A percentile compares a stretch with the other conserved stretches of the same genome.
phyloP scores from a whole-genome alignment of 2,329 filamentous ascomycete species.

The Cladophialophora carrionii region DNA sequence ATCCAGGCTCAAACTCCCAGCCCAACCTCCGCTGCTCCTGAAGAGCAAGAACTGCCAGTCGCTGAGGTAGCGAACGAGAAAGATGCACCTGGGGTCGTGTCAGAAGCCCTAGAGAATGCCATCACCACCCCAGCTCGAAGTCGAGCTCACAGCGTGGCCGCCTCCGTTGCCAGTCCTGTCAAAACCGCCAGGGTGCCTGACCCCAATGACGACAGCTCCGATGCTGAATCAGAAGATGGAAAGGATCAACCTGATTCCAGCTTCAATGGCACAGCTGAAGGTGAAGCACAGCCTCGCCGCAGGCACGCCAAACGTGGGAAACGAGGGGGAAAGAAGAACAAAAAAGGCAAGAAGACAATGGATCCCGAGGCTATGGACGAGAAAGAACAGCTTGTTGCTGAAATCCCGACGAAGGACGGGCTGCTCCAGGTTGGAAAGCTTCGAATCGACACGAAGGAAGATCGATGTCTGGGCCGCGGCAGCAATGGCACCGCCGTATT shows the following conservation, averaged over 20 bases:
- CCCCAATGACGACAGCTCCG: conserved; percentile 30
- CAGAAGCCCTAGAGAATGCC: conserved; percentile 24
- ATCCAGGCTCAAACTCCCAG: background rate
- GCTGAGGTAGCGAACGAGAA: conserved; percentile 20
- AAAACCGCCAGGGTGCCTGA: conserved; percentile 25
- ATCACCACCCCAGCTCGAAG: conserved; percentile 32
- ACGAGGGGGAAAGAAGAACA: conserved; percentile 40
- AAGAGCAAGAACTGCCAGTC: conserved; percentile 20
- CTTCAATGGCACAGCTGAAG: conserved; percentile 26
- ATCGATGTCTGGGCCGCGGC: conserved; percentile 69
- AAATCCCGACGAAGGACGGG: conserved; percentile 63
- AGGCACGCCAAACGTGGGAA: conserved; percentile 40
- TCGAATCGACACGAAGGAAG: conserved; percentile 57
- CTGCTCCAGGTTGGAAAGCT: conserved; percentile 64
- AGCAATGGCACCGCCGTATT: conserved; percentile 98
- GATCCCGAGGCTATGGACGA: conserved; percentile 37
- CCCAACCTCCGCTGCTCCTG: conserved; percentile 4
- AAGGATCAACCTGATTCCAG: conserved; percentile 30
- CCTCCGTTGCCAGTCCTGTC: conserved; percentile 20
- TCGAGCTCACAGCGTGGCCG: conserved; percentile 31
- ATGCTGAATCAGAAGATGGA: conserved; percentile 36
- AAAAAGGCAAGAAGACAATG: conserved; percentile 43
- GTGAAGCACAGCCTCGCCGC: conserved; percentile 32
- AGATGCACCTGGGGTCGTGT: conserved; percentile 14
- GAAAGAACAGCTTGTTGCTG: conserved; percentile 38